Evolutionary conservation across 208 protist species (phyloP), one percentile per base, ranked within the genome.

Genomic region (Baffinella frigidus): DNA sequence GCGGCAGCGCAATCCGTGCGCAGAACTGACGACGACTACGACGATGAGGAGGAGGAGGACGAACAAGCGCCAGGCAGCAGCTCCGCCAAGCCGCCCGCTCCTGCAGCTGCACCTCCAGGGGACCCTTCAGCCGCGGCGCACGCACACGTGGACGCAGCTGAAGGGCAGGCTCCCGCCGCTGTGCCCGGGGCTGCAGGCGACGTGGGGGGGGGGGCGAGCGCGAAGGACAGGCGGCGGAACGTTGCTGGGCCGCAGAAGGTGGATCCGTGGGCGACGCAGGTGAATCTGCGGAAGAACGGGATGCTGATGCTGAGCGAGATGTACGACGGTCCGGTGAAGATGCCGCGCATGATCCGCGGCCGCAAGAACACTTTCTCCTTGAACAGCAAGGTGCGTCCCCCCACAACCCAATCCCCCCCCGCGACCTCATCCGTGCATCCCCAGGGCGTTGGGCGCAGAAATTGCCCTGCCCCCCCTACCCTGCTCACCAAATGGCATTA

Each of bases 301-400:
- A 7, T 90, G 83, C 83, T 90, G 39, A 44, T 90, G n/a, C 43
- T 90, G 24, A 61, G 36, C 27, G 62, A 90, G 36, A 90, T 90
- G 45, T 73, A 51, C 30, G 30, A 72, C 50, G 77, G 41, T 14
- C 77, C 77, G 27, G 24, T 43, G 4, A 87, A 36, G 27, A 27
- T 20, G 33, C 33, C 50, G 44, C 14, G 77, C 27, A 87, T 87
- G 3, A 14, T 43, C 27, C 1, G 33, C 39, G 24, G 20, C 11
- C 77, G 77, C 17, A 87, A 87, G 30, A 20, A 11, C 39, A 41
- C 77, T 10, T 36, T 14, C 27, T 80, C 71, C 39, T 20, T 35
- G 17, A 71, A 67, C 77, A 43, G 17, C 77, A 87, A 87, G 44
- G 33, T n/a, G n/a, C n/a, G n/a, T n/a, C n/a, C n/a, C n/a, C n/a